These are phyloP conservation scores for Stagonosporopsis vannaccii DNA, from an alignment of 2,329 filamentous ascomycete genomes.

Conservation along the genomic window DNA sequence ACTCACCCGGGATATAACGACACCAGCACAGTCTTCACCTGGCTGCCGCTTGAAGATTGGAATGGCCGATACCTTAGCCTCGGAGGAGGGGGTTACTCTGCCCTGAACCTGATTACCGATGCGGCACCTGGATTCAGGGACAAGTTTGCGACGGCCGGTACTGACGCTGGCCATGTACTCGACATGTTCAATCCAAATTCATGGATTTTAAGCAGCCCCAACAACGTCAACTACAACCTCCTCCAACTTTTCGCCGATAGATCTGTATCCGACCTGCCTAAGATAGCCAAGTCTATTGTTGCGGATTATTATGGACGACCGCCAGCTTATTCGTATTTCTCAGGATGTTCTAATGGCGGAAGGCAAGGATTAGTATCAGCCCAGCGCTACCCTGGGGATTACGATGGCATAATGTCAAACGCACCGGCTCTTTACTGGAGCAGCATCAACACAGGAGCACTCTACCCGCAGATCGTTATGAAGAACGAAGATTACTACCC, in stretches of 20 bases:
- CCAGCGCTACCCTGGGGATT: constrained; percentile 31
- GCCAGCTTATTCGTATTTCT: constrained; percentile 37
- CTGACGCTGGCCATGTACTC: constrained; percentile 23
- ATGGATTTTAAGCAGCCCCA: too few relatives aligned
- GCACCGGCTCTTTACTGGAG: constrained; percentile 33
- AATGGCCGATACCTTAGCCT: constrained; percentile 29
- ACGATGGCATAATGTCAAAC: constrained; percentile 38
- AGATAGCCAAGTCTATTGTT: constrained; percentile 30
- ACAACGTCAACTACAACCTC: too few relatives aligned
- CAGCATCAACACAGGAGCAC: neutral
- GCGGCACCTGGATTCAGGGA: constrained; percentile 14
- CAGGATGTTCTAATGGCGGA: constrained; percentile 36
- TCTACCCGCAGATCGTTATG: neutral
- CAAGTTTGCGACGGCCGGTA: constrained; percentile 30
- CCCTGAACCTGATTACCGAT: constrained; percentile 19
- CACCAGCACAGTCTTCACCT: constrained; percentile 15
- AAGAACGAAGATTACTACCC: constrained; percentile 27
- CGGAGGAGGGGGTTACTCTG: constrained; percentile 32
- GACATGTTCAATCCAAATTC: too few relatives aligned
- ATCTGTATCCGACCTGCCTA: too few relatives aligned
- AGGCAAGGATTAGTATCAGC: constrained; percentile 32
- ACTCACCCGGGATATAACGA: constrained; percentile 25
- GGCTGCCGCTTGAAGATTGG: neutral
- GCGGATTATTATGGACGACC: constrained; percentile 32
- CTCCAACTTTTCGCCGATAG: constrained; percentile 29